Evolutionary conservation across 805 yeast genomes (phyloP).

Genomic region (Saccharomycopsis selenospora): DNA sequence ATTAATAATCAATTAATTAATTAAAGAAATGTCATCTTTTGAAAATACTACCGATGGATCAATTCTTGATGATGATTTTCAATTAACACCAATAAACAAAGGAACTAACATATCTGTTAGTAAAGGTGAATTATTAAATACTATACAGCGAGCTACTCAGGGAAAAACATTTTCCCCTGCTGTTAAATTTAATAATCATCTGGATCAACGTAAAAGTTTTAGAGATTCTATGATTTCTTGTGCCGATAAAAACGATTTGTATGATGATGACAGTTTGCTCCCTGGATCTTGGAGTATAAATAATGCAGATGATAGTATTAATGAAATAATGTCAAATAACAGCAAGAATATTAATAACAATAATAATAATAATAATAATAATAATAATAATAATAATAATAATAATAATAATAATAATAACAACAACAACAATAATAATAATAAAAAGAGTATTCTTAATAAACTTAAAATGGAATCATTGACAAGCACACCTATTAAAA

Average conservation of each 20-base stretch:
- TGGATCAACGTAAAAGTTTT: background rate
- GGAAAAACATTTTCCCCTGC: background rate
- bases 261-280: background rate
- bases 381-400: background rate
- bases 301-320: background rate
- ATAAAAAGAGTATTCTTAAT: background rate
- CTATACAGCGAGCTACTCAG: conserved; percentile 1
- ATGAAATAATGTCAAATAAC: background rate
- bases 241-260: background rate
- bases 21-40: no score
- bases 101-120: background rate
- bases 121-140: background rate
- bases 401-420: background rate
- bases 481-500: background rate
- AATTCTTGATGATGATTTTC: background rate
- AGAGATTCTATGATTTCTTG: background rate
- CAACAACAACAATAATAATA: background rate
- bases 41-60: no score
- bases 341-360: background rate
- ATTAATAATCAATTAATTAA: no score
- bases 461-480: background rate
- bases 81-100: background rate
- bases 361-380: background rate
- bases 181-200: background rate
- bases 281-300: background rate